Conservation (phyloP, 495 filamentous ascomycete genomes). For the Penicillium antarcticum region DNA sequence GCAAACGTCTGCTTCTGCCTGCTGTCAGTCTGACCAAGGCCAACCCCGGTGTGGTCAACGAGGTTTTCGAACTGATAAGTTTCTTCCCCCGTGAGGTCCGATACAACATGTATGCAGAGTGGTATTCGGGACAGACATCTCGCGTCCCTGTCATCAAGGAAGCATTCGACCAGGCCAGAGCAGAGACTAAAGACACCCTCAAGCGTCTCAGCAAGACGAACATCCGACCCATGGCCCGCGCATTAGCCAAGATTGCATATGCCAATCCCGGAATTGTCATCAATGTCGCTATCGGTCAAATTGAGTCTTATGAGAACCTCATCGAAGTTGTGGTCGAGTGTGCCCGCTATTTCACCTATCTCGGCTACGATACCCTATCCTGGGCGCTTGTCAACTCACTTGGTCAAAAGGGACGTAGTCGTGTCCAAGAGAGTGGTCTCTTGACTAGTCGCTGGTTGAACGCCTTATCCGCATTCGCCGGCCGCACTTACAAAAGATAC, state of each 20-base stretch:
- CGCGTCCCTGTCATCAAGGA: constrained; percentile 72
- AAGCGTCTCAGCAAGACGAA: constrained; percentile 85
- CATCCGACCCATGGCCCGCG: constrained; percentile 76
- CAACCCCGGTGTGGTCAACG: constrained; percentile 79
- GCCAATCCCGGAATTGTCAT: constrained; percentile 90
- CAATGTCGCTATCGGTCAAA: constrained; percentile 77
- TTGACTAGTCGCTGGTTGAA: constrained; percentile 87
- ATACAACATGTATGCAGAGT: constrained; percentile 90
- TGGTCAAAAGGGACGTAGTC: constrained; percentile 68
- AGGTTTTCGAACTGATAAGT: constrained; percentile 78
- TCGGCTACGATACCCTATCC: constrained; percentile 89
- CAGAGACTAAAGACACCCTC: constrained; percentile 76
- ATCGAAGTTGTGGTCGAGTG: constrained; percentile 92
- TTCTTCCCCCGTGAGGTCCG: constrained; percentile 70
- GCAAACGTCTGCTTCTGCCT: constrained; percentile 78
- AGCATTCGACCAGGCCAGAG: constrained; percentile 70
- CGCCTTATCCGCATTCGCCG: constrained; percentile 79
- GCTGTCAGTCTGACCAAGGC: constrained; percentile 76
- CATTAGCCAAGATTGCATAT: constrained; percentile 81
- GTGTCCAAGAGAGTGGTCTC: constrained; percentile 79
- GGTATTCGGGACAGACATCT: constrained; percentile 75
- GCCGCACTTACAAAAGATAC: constrained; percentile 78
- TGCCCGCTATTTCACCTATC: constrained; percentile 84
- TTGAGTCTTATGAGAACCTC: constrained; percentile 88
- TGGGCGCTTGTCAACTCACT: constrained; percentile 82